Conservation (phyloP, 2,329 filamentous ascomycete genomes). For the Fusarium caatingaense region DNA sequence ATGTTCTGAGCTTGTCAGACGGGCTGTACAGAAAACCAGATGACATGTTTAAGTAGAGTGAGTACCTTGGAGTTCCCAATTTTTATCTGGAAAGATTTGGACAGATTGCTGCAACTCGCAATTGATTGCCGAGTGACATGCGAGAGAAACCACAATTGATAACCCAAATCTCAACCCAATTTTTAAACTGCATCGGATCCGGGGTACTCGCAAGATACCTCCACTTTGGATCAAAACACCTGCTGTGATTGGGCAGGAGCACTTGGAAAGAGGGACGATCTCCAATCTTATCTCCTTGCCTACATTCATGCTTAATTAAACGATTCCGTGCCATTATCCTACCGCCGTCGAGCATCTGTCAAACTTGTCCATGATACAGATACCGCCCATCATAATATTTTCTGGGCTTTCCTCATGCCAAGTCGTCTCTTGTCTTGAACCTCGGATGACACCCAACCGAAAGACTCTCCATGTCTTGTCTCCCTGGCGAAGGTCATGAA, state of each 20-base stretch:
- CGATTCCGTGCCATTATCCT: neutral
- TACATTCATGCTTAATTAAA: neutral
- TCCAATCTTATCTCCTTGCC: neutral
- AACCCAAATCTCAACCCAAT: neutral
- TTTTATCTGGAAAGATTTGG: no score
- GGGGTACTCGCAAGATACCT: neutral
- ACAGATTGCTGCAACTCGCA: no score
- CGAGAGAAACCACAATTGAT: no score
- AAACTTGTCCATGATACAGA: neutral
- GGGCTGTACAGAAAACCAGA: neutral
- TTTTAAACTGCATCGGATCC: neutral
- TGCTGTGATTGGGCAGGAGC: neutral
- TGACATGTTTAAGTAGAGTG: no score
- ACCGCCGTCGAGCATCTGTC: neutral
- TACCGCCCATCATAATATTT: neutral
- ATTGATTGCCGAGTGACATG: neutral
- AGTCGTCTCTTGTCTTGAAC: neutral
- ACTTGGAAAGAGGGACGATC: fast-evolving
- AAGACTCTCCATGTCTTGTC: neutral
- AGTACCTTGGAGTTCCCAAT: no score
- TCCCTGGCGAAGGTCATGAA: neutral
- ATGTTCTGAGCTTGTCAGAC: neutral
- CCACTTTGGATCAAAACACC: fast-evolving
- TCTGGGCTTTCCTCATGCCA: neutral
- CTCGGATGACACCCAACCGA: neutral